Conservation (phyloP, 2,329 filamentous ascomycete species). For the Blumeriella jaapii region DNA sequence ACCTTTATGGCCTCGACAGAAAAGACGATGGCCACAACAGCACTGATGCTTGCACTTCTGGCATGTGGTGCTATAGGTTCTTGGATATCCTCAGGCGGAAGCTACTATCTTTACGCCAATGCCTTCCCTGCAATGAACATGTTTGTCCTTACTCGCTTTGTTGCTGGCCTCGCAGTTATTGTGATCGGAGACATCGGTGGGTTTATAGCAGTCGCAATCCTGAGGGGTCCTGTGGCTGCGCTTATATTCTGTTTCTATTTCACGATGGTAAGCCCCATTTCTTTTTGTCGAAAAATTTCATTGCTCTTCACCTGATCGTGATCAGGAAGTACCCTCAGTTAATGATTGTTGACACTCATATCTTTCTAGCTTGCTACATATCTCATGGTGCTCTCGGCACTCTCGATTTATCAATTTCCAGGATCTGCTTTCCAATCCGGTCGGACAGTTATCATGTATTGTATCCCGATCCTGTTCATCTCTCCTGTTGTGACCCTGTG, state of each 20-base stretch:
- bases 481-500: slow-evolving; percentile 46
- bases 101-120: slow-evolving; percentile 47
- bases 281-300: too few species aligned
- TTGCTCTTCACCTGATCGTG: too few species aligned
- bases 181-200: slow-evolving; percentile 31
- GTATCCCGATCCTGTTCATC: slow-evolving; percentile 43
- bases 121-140: slow-evolving; percentile 35
- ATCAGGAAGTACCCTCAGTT: too few species aligned
- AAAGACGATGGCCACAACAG: slow-evolving; percentile 40
- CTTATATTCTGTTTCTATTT: slow-evolving; percentile 50
- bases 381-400: slow-evolving; percentile 41
- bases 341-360: too few species aligned
- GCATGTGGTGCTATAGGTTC: slow-evolving; percentile 48
- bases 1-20: slow-evolving; percentile 40
- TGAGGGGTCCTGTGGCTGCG: slow-evolving; percentile 33
- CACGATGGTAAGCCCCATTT: too few species aligned
- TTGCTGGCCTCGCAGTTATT: slow-evolving; percentile 35
- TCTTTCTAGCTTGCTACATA: slow-evolving; percentile 50
- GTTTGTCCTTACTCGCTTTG: slow-evolving; percentile 32
- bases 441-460: slow-evolving; percentile 38
- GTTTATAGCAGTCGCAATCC: slow-evolving; percentile 36
- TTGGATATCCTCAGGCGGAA: slow-evolving; percentile 52
- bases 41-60: slow-evolving; percentile 45
- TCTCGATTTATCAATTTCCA: slow-evolving; percentile 38
- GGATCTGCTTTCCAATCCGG: slow-evolving; percentile 37